Evolutionary conservation across 805 yeast species (phyloP).

Genomic region (Kazachstania martiniae): DNA sequence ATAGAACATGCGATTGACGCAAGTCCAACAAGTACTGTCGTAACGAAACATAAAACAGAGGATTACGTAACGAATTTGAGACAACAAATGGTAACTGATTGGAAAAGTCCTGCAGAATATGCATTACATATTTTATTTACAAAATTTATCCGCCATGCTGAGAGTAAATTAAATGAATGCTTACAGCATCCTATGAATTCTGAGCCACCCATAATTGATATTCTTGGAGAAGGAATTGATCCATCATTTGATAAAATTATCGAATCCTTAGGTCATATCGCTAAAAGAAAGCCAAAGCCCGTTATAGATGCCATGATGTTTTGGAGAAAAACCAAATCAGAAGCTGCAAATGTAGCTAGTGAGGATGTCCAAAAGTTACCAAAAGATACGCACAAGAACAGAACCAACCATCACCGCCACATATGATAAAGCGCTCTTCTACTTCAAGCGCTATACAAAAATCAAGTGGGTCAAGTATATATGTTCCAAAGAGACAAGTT

Average conservation of each 20-base stretch:
- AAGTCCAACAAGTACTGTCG: slow-evolving; percentile 8
- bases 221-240: slow-evolving; percentile 79
- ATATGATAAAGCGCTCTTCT: slow-evolving; percentile 1
- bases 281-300: slow-evolving; percentile 83
- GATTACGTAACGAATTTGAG: slow-evolving; percentile 24
- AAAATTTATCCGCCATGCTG: slow-evolving; percentile 90
- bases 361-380: slow-evolving; percentile 38
- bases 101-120: slow-evolving; percentile 74
- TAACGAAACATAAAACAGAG: slow-evolving; percentile 12
- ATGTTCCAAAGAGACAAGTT: slow-evolving; percentile 38
- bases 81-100: slow-evolving; percentile 38
- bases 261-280: slow-evolving; percentile 79
- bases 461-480: background rate
- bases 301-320: slow-evolving; percentile 97
- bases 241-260: slow-evolving; percentile 78
- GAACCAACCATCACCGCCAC: background rate
- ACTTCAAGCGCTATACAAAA: slow-evolving; percentile 1
- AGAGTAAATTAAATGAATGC: slow-evolving; percentile 69
- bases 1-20: background rate
- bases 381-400: slow-evolving; percentile 26
- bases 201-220: slow-evolving; percentile 71
- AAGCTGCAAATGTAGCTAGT: slow-evolving; percentile 59
- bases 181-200: slow-evolving; percentile 46
- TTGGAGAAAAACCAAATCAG: slow-evolving; percentile 92
- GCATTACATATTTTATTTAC: slow-evolving; percentile 91